Evolutionary conservation across 495 filamentous ascomycete genomes (phyloP).

Genomic region (Immersiella caudata): DNA sequence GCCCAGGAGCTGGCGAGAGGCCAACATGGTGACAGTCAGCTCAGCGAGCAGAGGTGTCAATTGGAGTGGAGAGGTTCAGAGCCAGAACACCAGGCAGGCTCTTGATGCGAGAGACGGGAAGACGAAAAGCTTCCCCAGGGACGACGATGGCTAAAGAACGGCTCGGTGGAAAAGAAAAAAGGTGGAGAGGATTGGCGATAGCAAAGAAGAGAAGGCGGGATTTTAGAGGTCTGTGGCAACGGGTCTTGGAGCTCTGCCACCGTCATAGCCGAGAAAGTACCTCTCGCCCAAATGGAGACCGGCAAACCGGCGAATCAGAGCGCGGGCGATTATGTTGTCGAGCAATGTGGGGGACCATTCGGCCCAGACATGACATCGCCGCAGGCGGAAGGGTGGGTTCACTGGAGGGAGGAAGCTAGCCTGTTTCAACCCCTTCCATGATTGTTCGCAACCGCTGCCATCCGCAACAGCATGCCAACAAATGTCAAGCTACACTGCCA

Average conservation of each 20-base stretch:
- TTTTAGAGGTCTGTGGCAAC: slow-evolving; percentile 40
- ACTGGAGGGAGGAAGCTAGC: slow-evolving; percentile 16
- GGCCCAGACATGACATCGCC: slow-evolving; percentile 34
- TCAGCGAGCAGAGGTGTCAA: slow-evolving; percentile 33
- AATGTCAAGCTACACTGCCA: background rate
- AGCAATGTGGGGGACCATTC: slow-evolving; percentile 36
- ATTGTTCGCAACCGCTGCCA: background rate
- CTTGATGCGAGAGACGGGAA: slow-evolving; percentile 19
- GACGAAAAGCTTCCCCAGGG: slow-evolving; percentile 24
- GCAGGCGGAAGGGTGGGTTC: slow-evolving; percentile 15
- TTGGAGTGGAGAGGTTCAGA: slow-evolving; percentile 40
- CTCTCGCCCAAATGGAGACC: slow-evolving; percentile 35
- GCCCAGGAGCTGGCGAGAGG: slow-evolving; percentile 57
- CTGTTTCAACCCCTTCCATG: slow-evolving; percentile 22
- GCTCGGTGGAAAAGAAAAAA: slow-evolving; percentile 30
- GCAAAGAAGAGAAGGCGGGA: slow-evolving; percentile 35
- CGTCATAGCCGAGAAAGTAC: slow-evolving; percentile 43
- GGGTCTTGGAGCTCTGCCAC: slow-evolving; percentile 34
- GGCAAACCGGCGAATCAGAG: slow-evolving; percentile 30
- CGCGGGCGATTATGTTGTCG: slow-evolving; percentile 30
- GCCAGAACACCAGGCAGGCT: slow-evolving; percentile 29
- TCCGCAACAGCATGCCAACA: background rate
- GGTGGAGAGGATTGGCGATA: slow-evolving; percentile 38
- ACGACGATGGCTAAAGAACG: slow-evolving; percentile 21
- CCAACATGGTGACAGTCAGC: slow-evolving; percentile 55